These are phyloP conservation scores for Saitozyma podzolica DNA, from an alignment of 768 basidiomycete genomes.

Conservation along the genomic window DNA sequence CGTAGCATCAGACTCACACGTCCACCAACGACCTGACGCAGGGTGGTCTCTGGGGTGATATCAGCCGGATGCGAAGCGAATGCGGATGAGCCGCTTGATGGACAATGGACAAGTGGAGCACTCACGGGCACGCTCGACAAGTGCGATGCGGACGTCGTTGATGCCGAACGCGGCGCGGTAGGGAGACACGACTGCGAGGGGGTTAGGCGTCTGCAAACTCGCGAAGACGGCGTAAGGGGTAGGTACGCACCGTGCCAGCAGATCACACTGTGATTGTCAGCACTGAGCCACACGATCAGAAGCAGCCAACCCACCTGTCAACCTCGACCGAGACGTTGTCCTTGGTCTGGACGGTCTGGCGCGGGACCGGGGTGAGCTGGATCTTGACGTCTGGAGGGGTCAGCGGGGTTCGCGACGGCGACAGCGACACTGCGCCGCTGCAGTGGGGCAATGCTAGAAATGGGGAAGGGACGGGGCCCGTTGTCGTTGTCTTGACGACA, in stretches of 20 bases:
- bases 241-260: constrained; percentile 48
- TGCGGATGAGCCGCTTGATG: constrained; percentile 24
- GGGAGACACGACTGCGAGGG: constrained; percentile 55
- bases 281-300: constrained; percentile 10
- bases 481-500: too few species aligned
- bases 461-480: too few species aligned
- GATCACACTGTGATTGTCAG: constrained; percentile 57
- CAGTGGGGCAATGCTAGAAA: background rate
- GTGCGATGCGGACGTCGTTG: constrained; percentile 68
- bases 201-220: background rate
- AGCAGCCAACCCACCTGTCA: constrained; percentile 4
- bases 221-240: background rate
- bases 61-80: constrained; percentile 63
- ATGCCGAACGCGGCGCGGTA: constrained; percentile 95
- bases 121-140: constrained; percentile 52
- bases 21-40: constrained; percentile 95
- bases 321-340: constrained; percentile 96
- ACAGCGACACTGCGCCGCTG: background rate
- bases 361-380: constrained; percentile 65
- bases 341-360: constrained; percentile 75
- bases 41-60: constrained; percentile 78
- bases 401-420: constrained; percentile 1
- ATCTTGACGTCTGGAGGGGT: constrained; percentile 74
- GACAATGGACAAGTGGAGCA: background rate
- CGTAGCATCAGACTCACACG: constrained; percentile 40